Evolutionary conservation across 306 rosid species (phyloP).

Genomic region (Quercus dentata): DNA sequence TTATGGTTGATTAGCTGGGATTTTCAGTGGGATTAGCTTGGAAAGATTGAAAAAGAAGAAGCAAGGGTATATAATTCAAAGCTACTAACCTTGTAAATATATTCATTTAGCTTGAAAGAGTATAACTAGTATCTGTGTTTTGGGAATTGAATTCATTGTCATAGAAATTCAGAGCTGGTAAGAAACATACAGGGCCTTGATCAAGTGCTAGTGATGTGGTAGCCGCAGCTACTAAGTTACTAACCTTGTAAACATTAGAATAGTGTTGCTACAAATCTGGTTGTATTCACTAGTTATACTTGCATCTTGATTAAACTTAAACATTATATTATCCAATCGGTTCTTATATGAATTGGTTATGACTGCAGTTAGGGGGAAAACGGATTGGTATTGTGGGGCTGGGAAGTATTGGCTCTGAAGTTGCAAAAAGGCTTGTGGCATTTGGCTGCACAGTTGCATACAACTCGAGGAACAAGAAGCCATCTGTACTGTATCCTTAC

Average conservation of each 20-base stretch:
- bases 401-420: conserved; percentile 14
- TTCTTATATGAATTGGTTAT: neutral
- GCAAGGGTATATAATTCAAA: neutral
- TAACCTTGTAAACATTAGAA: no score
- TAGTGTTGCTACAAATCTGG: neutral
- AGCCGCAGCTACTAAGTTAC: no score
- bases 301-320: neutral
- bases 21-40: neutral
- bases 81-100: neutral
- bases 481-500: conserved; percentile 1
- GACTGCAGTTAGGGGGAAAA: conserved; percentile 16
- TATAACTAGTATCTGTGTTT: neutral
- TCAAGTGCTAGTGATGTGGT: no score
- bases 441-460: conserved; percentile 16
- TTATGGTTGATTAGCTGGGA: neutral
- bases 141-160: no score
- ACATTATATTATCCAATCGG: neutral
- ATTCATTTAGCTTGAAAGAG: neutral
- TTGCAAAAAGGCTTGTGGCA: conserved; percentile 16
- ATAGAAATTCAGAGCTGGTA: no score
- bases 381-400: conserved; percentile 23
- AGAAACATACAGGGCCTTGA: no score
- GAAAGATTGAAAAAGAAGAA: neutral
- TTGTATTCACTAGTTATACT: neutral
- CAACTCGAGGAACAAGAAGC: conserved; percentile 11